Evolutionary conservation across 2,329 filamentous ascomycete genomes (phyloP).

Genomic region (Geosmithia putterillii): DNA sequence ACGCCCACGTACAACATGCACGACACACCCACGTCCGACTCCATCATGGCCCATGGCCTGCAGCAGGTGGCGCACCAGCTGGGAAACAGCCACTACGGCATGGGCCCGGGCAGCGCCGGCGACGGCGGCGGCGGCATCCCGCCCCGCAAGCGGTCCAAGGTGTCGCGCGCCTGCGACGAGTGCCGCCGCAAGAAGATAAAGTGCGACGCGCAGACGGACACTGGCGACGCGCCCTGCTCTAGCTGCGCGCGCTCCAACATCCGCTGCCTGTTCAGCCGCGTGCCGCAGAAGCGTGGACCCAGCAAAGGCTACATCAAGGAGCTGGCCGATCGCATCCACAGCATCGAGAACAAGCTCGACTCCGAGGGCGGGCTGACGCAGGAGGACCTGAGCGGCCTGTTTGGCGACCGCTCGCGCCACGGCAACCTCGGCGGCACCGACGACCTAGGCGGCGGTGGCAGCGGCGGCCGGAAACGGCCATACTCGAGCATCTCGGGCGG

Average conservation of each 20-base stretch:
- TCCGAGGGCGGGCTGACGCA: conserved; percentile 30
- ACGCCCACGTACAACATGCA: conserved; percentile 20
- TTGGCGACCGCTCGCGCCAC: conserved; percentile 16
- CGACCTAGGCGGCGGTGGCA: conserved; percentile 12
- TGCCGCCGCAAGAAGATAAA: conserved; percentile 84
- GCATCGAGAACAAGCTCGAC: conserved; percentile 66
- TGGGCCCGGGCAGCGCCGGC: too few species aligned
- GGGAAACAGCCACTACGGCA: conserved; percentile 21
- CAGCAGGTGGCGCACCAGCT: conserved; percentile 22
- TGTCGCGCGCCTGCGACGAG: conserved; percentile 80
- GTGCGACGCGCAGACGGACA: conserved; percentile 70
- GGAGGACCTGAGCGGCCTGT: conserved; percentile 32
- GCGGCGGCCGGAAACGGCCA: conserved; percentile 28
- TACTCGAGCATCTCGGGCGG: conserved; percentile 34
- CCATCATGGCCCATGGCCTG: conserved; percentile 22
- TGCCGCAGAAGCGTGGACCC: conserved; percentile 78
- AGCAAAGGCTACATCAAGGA: conserved; percentile 96
- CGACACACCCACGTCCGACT: conserved; percentile 20
- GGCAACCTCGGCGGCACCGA: conserved; percentile 8
- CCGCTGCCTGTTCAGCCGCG: conserved; percentile 73
- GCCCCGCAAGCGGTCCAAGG: conserved; percentile 70
- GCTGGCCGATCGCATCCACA: conserved; percentile 71
- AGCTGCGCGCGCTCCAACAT: conserved; percentile 69
- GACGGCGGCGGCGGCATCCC: conserved; percentile 52
- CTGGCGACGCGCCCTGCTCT: conserved; percentile 61